phyloP scores from a whole-genome alignment of 257 asterid species.

The Solanum habrochaites region DNA sequence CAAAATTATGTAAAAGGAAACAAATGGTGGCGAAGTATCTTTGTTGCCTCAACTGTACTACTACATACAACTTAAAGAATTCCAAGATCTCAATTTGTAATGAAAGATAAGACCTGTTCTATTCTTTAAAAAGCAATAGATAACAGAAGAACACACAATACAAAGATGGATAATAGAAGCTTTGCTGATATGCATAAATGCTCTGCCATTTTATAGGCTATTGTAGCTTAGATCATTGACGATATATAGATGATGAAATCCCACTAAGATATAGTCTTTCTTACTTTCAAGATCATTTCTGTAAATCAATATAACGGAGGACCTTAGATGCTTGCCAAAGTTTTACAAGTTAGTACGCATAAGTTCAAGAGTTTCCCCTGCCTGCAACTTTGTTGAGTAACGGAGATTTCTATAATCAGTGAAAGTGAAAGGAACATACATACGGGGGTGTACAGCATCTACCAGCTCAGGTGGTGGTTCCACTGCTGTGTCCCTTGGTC shows the following conservation, averaged over 20 bases:
- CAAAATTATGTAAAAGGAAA: not conserved
- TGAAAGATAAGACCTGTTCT: not conserved
- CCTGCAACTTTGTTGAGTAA: slow-evolving; percentile 4
- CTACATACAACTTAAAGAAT: not conserved
- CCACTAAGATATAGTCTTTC: not conserved
- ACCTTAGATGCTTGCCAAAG: not conserved
- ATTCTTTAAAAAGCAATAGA: not conserved
- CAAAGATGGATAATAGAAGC: not conserved
- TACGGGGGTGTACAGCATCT: slow-evolving; percentile 8
- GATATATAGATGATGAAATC: not conserved
- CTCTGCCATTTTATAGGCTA: not conserved
- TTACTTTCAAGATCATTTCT: not conserved
- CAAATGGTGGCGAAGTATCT: not conserved
- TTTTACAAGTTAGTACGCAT: not conserved
- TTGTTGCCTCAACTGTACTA: not conserved
- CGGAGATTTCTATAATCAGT: slow-evolving; percentile 17
- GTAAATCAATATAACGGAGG: not conserved
- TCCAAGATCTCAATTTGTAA: not conserved
- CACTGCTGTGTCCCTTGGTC: slow-evolving; percentile 12
- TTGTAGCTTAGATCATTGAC: not conserved
- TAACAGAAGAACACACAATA: not conserved
- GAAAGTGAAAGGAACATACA: slow-evolving; percentile 15
- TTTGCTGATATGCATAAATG: not conserved
- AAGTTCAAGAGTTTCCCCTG: slow-evolving; percentile 21
- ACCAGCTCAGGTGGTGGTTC: slow-evolving; percentile 16